phyloP scores from a whole-genome alignment of 1,284 basidiomycete species.

The Ceratobasidium sp. region DNA sequence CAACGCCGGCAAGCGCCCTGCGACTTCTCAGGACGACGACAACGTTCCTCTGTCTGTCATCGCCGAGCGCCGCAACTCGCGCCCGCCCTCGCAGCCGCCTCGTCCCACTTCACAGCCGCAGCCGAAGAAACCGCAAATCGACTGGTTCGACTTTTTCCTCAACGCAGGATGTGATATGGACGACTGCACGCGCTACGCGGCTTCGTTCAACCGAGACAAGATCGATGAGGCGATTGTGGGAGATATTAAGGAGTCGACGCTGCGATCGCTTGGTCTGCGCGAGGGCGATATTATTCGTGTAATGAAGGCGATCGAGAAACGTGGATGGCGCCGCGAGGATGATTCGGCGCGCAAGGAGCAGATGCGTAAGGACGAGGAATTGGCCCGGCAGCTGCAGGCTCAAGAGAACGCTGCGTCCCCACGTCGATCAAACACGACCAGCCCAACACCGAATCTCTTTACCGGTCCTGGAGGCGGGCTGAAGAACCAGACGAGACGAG shows the following conservation, averaged over 20 bases:
- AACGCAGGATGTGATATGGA: conserved; percentile 96
- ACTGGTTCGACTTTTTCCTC: conserved; percentile 99
- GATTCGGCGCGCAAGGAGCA: conserved; percentile 68
- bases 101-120: conserved; percentile 53
- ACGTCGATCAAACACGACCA: conserved; percentile 58
- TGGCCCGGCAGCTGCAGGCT: conserved; percentile 84
- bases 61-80: conserved; percentile 63
- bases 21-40: conserved; percentile 49
- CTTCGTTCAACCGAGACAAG: conserved; percentile 94
- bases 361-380: conserved; percentile 81
- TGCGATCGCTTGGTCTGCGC: conserved; percentile 91
- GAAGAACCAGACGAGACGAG: conserved; percentile 81
- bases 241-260: conserved; percentile 89
- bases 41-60: conserved; percentile 37
- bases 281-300: conserved; percentile 99
- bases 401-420: conserved; percentile 71
- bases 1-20: conserved; percentile 53
- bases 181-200: conserved; percentile 95
- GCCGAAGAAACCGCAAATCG: conserved; percentile 68
- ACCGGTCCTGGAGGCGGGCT: conserved; percentile 86
- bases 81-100: conserved; percentile 62
- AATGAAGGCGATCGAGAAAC: conserved; percentile 77
- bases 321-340: conserved; percentile 64
- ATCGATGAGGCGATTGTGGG: conserved; percentile 94
- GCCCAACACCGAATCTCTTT: conserved; percentile 85